Conservation (phyloP, 129 eudicot genomes). For the Silybum marianum region DNA sequence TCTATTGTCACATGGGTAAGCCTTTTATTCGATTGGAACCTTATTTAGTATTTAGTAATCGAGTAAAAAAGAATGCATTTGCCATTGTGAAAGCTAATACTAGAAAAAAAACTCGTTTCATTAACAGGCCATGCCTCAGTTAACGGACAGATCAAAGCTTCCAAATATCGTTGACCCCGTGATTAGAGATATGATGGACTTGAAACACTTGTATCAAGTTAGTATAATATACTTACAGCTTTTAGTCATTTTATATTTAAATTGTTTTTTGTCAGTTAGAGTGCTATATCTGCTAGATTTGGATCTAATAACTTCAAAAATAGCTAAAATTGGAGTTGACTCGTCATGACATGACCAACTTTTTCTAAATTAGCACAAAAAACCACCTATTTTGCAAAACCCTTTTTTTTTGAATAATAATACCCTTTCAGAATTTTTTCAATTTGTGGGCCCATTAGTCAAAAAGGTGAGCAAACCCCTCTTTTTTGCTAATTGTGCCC, state of each 20-base stretch:
- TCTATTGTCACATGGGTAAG: slow-evolving; percentile 91
- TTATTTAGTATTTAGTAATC: neutral
- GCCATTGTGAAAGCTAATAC: neutral
- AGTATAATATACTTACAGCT: slow-evolving; percentile 23
- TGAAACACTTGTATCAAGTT: slow-evolving; percentile 91
- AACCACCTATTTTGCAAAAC: neutral
- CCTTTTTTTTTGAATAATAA: neutral
- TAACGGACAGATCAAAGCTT: slow-evolving; percentile 84
- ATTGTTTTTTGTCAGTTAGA: neutral
- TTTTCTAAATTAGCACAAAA: neutral
- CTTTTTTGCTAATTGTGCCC: too few species aligned
- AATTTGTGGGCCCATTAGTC: too few species aligned
- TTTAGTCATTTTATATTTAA: neutral
- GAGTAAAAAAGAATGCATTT: neutral
- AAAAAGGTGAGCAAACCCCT: too few species aligned
- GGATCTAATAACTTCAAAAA: too few species aligned
- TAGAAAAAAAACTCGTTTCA: slow-evolving; percentile 4
- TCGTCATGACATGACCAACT: neutral
- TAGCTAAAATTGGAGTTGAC: neutral
- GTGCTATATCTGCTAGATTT: neutral
- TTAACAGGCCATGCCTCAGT: slow-evolving; percentile 87
- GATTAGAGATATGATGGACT: slow-evolving; percentile 77
- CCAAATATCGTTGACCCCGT: slow-evolving; percentile 79
- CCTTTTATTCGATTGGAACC: neutral
- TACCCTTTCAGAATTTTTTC: neutral